Conservation (phyloP, 371 early-diverging fungal species). For the Mucor lusitanicus region DNA sequence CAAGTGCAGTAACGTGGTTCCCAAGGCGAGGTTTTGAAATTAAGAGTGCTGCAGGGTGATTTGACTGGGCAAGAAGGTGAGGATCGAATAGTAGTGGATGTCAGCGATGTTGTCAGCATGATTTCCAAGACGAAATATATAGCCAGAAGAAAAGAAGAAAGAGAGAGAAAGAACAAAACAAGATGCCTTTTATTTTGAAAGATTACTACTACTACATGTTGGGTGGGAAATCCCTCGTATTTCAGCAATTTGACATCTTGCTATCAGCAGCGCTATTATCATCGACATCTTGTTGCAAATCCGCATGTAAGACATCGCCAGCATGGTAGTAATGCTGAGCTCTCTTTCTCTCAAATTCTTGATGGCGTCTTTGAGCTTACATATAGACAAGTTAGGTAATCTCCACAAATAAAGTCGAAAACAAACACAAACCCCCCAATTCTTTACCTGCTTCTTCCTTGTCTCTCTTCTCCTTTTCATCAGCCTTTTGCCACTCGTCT, state of each 20-base stretch:
- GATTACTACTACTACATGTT: neutral
- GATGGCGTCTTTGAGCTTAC: slow-evolving; percentile 44
- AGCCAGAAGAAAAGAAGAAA: neutral
- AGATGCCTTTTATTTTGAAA: neutral
- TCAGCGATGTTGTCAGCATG: neutral
- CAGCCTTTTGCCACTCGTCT: slow-evolving; percentile 50
- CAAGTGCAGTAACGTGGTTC: slow-evolving; percentile 4
- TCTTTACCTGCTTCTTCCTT: slow-evolving; percentile 34
- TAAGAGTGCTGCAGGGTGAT: neutral
- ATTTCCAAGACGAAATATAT: neutral
- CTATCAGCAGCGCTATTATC: neutral
- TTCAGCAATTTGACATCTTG: neutral
- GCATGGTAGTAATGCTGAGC: slow-evolving; percentile 76
- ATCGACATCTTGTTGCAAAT: neutral
- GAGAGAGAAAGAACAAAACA: neutral
- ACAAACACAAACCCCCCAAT: neutral
- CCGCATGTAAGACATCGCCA: slow-evolving; percentile 37
- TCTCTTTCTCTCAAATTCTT: slow-evolving; percentile 70
- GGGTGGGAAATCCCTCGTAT: neutral
- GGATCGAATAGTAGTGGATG: neutral
- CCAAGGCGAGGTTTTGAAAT: neutral
- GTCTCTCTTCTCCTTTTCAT: slow-evolving; percentile 18
- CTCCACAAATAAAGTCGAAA: neutral
- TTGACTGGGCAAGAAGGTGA: neutral
- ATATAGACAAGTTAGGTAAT: neutral